These are phyloP conservation scores for Nicotiana noctiflora DNA, from an alignment of 257 asterid species.

Conservation along the genomic window DNA sequence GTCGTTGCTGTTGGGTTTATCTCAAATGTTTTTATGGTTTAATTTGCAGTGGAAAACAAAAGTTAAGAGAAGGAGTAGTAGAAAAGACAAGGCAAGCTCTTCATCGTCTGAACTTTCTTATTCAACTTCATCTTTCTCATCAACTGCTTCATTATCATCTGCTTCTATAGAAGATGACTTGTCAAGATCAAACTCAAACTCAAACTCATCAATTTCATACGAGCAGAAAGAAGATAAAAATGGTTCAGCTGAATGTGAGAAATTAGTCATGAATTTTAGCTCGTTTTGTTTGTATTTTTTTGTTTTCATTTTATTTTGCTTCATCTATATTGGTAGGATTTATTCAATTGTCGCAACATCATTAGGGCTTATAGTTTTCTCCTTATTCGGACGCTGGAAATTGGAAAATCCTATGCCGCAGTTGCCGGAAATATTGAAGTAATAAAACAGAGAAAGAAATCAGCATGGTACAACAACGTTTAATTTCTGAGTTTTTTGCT, in stretches of 20 bases:
- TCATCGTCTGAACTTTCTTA: not conserved
- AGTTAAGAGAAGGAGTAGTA: not conserved
- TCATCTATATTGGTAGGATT: not conserved
- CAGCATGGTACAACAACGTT: not conserved
- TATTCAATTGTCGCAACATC: not conserved
- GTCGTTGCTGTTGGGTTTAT: no score
- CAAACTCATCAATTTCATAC: not conserved
- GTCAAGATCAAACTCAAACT: not conserved
- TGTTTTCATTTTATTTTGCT: not conserved
- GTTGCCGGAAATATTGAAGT: not conserved
- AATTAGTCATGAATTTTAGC: not conserved
- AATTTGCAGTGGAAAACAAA: slow-evolving; percentile 3
- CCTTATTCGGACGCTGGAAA: not conserved
- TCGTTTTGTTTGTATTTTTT: not conserved
- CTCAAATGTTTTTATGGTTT: no score
- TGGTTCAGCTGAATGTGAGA: not conserved
- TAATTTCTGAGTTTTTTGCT: not conserved
- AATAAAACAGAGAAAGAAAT: not conserved
- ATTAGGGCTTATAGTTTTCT: not conserved
- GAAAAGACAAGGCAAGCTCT: not conserved
- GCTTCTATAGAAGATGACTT: not conserved
- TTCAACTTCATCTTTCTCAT: not conserved
- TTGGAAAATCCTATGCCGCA: not conserved
- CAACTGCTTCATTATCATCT: not conserved
- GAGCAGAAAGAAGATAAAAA: not conserved